Conservation (phyloP, 2,329 filamentous ascomycete species). For the Fusarium musae region DNA sequence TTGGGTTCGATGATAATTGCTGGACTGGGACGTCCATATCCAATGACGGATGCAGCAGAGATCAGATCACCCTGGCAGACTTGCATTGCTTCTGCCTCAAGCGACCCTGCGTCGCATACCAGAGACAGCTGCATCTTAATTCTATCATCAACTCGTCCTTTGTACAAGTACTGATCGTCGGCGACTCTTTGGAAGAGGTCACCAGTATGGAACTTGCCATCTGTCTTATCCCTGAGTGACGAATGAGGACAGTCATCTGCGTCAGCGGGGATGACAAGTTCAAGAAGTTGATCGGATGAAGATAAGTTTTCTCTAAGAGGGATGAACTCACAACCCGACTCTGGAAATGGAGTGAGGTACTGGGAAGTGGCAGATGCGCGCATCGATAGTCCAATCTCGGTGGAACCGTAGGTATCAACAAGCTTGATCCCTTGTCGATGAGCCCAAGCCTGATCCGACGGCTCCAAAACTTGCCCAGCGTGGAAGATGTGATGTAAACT, state of each 20-base stretch:
- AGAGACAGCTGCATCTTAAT: conserved; percentile 11
- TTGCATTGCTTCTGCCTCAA: conserved; percentile 11
- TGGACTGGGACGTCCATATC: conserved; percentile 6
- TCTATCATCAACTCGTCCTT: conserved; percentile 7
- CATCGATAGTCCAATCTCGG: conserved; percentile 3
- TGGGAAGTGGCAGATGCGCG: not conserved
- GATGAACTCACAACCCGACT: not conserved
- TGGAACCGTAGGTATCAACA: not conserved
- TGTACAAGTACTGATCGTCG: not conserved
- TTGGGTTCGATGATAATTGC: not conserved
- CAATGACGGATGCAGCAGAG: not conserved
- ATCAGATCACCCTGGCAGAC: conserved; percentile 1
- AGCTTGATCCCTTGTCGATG: not conserved
- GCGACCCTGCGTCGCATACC: not conserved
- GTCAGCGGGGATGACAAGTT: not conserved
- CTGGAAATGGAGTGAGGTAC: not conserved
- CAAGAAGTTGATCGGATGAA: not conserved
- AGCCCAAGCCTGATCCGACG: not conserved
- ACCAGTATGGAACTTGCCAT: conserved; percentile 2
- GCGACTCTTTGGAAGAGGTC: conserved; percentile 1
- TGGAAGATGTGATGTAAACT: not conserved
- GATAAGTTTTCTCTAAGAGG: not conserved
- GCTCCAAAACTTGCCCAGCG: conserved; percentile 1
- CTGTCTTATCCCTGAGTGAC: not conserved
- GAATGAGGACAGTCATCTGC: conserved; percentile 4